Evolutionary conservation across 2,329 filamentous ascomycete species (phyloP).

Genomic region (Cyclaneusma minus): DNA sequence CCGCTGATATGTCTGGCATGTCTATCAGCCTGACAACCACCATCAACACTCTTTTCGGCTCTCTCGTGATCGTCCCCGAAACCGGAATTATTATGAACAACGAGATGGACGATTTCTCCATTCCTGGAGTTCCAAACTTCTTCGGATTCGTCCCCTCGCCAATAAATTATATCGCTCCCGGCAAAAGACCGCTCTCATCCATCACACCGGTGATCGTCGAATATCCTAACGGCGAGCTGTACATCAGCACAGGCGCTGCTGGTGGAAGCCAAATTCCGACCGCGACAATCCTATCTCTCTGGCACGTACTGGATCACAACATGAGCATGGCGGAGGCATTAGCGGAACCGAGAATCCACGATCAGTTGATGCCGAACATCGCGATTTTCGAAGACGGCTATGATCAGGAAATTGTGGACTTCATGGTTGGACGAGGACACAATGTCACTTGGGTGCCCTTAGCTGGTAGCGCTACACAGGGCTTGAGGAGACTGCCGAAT

Average conservation of each 20-base stretch:
- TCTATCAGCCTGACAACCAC: conserved; percentile 75
- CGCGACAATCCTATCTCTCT: conserved; percentile 56
- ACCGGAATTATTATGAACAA: conserved; percentile 38
- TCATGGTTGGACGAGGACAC: conserved; percentile 49
- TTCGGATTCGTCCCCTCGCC: conserved; percentile 74
- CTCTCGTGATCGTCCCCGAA: conserved; percentile 59
- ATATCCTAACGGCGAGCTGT: conserved; percentile 45
- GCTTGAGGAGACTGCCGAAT: conserved; percentile 40
- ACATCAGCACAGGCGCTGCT: conserved; percentile 57
- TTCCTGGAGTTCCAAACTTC: conserved; percentile 59
- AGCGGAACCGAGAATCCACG: conserved; percentile 54
- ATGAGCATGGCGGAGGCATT: conserved; percentile 47
- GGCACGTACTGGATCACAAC: conserved; percentile 52
- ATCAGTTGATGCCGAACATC: conserved; percentile 63
- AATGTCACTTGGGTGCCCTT: conserved; percentile 54
- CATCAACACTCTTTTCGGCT: conserved; percentile 76
- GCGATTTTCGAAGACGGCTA: conserved; percentile 55
- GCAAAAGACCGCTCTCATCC: conserved; percentile 71
- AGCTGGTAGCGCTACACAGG: conserved; percentile 56
- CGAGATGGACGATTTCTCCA: conserved; percentile 70
- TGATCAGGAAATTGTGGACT: conserved; percentile 45
- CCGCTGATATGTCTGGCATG: conserved; percentile 58
- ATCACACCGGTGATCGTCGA: conserved; percentile 71
- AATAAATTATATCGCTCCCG: conserved; percentile 66
- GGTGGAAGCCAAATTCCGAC: conserved; percentile 78